These are phyloP conservation scores for Beverwykella pulmonaria DNA, from an alignment of 495 filamentous ascomycete genomes.

Conservation along the genomic window DNA sequence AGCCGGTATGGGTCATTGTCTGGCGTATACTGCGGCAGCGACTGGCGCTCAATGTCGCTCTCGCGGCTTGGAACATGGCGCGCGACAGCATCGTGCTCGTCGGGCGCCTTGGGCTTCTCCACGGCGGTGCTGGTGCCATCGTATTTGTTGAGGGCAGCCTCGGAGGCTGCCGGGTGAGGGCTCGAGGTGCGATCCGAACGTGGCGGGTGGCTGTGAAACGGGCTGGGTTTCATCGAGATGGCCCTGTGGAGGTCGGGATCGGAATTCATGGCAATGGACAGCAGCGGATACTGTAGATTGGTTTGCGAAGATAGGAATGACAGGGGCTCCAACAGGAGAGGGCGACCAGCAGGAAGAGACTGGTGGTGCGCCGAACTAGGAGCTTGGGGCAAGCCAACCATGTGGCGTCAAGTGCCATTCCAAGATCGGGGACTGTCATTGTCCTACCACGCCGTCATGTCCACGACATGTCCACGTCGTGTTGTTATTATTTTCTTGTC, in stretches of 20 bases:
- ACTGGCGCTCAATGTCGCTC: conserved; percentile 63
- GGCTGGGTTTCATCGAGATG: conserved; percentile 45
- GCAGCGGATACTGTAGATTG: neutral
- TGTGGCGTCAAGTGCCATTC: neutral
- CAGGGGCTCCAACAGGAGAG: neutral
- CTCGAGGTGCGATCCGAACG: conserved; percentile 32
- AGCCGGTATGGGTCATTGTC: conserved; percentile 82
- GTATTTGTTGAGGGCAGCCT: neutral
- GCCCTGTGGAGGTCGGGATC: conserved; percentile 47
- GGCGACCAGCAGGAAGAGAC: neutral
- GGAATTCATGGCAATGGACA: conserved; percentile 15
- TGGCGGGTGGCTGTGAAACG: conserved; percentile 48
- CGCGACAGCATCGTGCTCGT: conserved; percentile 51
- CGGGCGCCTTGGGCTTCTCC: conserved; percentile 44
- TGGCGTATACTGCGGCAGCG: conserved; percentile 59
- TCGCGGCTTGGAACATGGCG: conserved; percentile 45
- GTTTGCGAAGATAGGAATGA: neutral
- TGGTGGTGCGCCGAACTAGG: neutral
- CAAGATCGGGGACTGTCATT: no score
- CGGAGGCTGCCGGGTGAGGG: conserved; percentile 26
- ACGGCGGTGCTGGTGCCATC: conserved; percentile 50
- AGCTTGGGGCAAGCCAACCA: neutral
- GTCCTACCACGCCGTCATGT: neutral
- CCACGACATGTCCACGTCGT: neutral
- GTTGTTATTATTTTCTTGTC: neutral